Evolutionary conservation across 2,329 filamentous ascomycete genomes (phyloP), one percentile per base, ranked within the genome.

Genomic region (Zasmidium angulare): DNA sequence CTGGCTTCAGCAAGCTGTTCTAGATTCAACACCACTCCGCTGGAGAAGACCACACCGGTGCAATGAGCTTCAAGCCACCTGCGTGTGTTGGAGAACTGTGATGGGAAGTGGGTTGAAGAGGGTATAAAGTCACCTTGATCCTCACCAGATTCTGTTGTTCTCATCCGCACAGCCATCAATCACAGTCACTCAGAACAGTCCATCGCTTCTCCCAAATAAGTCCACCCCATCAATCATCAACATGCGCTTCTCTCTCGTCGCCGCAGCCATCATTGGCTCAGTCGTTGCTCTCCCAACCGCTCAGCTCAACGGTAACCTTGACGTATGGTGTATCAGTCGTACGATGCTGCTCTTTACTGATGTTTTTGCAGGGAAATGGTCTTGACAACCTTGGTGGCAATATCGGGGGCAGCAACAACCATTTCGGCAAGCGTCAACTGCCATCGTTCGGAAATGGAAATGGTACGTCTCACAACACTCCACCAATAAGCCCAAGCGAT

Each of bases 241-340:
- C 23, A 63, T 63, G 61, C 52, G 52, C 29, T 61, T 58, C 58
- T 40, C 58, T 51, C 40, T 63, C n/a, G 56, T 63, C 36, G 52
- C 61, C 31, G 53, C 60, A 40, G 55, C 61, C 58, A 55, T 63
- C 50, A 53, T 63, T 50, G 61, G 61, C 58, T 55, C 58, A 19
- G 61, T 51, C 26, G 55, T 56, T 46, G 61, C 61, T 46, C 55
- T 61, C 46, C 61, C 61, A 52, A 46, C 54, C 20, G 51, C 54
- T n/a, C 54, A 49, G 23, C 22, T 48, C n/a, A 56, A 56, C 19
- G 53, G 53, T 2, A 56, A 56, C 43, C 53, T 56, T 31, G 53
- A 50, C 19, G 53, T 49, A 40, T 29, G 26, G 19, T 6, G 3
- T n/a, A n/a, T n/a, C n/a, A n/a, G n/a, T n/a, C n/a, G n/a, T n/a